A percentile compares a stretch with the other conserved stretches of the same genome.
phyloP scores from a whole-genome alignment of 352 stramenopile genomes.

The Phytophthora lateralis region DNA sequence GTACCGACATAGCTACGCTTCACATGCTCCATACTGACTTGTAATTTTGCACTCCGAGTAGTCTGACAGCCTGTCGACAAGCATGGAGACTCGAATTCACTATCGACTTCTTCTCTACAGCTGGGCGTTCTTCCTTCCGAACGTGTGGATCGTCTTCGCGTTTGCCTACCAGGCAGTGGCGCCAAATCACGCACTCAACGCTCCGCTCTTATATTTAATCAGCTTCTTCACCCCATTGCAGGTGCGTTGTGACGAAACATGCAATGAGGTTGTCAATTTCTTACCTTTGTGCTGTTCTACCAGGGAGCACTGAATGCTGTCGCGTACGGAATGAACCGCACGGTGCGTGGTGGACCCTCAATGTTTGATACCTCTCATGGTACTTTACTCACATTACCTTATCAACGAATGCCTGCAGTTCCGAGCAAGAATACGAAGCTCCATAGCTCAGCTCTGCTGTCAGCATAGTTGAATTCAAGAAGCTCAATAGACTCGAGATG shows the following conservation, averaged over 20 bases:
- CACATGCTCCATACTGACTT: neutral
- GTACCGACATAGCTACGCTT: neutral
- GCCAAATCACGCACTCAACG: slow-evolving; percentile 49
- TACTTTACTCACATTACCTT: neutral
- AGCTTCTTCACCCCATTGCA: slow-evolving; percentile 77
- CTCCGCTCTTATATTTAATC: slow-evolving; percentile 62
- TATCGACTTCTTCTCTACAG: slow-evolving; percentile 69
- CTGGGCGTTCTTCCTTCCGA: slow-evolving; percentile 57
- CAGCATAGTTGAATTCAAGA: neutral
- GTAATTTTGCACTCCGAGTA: slow-evolving; percentile 14
- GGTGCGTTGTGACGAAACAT: slow-evolving; percentile 29
- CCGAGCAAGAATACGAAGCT: slow-evolving; percentile 16
- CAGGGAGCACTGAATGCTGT: slow-evolving; percentile 68
- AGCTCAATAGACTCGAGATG: slow-evolving; percentile 5
- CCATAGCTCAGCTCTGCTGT: neutral
- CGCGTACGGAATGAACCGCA: slow-evolving; percentile 68
- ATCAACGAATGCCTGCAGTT: slow-evolving; percentile 12
- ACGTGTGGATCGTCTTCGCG: slow-evolving; percentile 52
- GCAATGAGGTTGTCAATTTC: neutral
- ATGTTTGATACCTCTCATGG: neutral
- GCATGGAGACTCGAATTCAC: slow-evolving; percentile 71
- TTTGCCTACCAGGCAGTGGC: slow-evolving; percentile 58
- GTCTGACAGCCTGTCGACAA: slow-evolving; percentile 64
- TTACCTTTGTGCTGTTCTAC: slow-evolving; percentile 5
- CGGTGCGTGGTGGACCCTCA: slow-evolving; percentile 33